Percentiles rank a stretch among this genome's conserved stretches.
Conservation (phyloP, 352 stramenopile species). For the Phytophthora fragariaefolia region DNA sequence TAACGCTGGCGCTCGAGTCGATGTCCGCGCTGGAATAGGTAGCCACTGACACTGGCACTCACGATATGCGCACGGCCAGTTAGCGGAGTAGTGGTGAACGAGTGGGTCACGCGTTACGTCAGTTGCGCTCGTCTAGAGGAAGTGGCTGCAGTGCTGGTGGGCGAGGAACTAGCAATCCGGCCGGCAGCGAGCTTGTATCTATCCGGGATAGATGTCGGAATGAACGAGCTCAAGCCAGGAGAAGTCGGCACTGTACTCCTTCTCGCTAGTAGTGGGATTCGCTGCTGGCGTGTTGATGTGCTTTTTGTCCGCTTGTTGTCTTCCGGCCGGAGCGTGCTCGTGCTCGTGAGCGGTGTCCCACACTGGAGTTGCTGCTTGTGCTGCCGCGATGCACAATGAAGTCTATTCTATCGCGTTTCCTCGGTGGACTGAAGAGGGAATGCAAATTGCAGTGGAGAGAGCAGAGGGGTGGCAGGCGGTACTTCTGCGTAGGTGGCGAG, state of each 20-base stretch:
- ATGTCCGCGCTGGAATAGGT: background rate
- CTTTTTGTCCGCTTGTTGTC: slow-evolving; percentile 28
- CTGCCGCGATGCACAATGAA: slow-evolving; percentile 4
- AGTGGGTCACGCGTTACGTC: too few species aligned
- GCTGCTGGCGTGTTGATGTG: slow-evolving; percentile 23
- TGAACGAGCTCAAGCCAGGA: slow-evolving; percentile 22
- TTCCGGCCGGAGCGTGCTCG: slow-evolving; percentile 17
- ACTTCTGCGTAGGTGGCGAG: slow-evolving; percentile 17
- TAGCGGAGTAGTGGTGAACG: too few species aligned
- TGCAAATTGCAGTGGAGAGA: slow-evolving; percentile 36
- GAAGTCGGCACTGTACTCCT: slow-evolving; percentile 25
- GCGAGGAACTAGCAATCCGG: background rate
- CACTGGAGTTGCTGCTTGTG: slow-evolving; percentile 15
- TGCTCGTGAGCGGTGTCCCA: slow-evolving; percentile 24
- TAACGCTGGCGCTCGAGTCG: background rate
- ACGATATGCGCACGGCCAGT: background rate
- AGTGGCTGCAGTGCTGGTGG: background rate
- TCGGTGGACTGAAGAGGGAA: slow-evolving; percentile 14
- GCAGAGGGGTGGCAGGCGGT: slow-evolving; percentile 24
- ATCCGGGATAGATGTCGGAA: slow-evolving; percentile 38
- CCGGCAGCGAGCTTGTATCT: slow-evolving; percentile 25
- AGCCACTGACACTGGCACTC: slow-evolving; percentile 14
- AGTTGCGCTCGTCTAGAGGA: background rate
- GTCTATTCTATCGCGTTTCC: slow-evolving; percentile 15
- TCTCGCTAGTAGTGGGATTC: slow-evolving; percentile 24